A percentile compares a stretch with the other conserved stretches of the same genome.
phyloP scores from a whole-genome alignment of 768 basidiomycete genomes.

The Lyophyllum semitale region DNA sequence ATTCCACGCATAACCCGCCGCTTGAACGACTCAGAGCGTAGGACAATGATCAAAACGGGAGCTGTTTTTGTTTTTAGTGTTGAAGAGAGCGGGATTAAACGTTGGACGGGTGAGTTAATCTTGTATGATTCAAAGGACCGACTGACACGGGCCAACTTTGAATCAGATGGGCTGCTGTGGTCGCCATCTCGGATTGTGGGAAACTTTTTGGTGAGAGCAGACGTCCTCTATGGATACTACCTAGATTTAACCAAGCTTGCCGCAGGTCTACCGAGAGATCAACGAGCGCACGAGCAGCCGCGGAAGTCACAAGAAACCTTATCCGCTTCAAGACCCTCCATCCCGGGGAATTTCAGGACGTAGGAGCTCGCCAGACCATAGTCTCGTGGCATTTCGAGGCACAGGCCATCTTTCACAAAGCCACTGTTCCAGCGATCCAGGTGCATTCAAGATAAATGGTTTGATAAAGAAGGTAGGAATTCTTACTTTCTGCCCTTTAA shows the following conservation, averaged over 20 bases:
- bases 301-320: slow-evolving; percentile 48
- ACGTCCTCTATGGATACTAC: neutral
- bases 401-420: slow-evolving; percentile 30
- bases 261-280: slow-evolving; percentile 81
- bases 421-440: slow-evolving; percentile 43
- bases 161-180: slow-evolving; percentile 68
- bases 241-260: neutral
- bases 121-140: slow-evolving; percentile 11
- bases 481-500: neutral
- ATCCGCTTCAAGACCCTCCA: slow-evolving; percentile 52
- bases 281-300: slow-evolving; percentile 66
- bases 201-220: slow-evolving; percentile 70
- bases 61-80: slow-evolving; percentile 90
- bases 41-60: slow-evolving; percentile 61
- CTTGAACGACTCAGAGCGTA: slow-evolving; percentile 79
- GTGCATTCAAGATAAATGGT: slow-evolving; percentile 69
- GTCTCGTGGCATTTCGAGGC: slow-evolving; percentile 31
- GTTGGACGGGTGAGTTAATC: slow-evolving; percentile 68
- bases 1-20: slow-evolving; percentile 84
- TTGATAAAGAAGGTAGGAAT: slow-evolving; percentile 76
- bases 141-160: slow-evolving; percentile 16
- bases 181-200: slow-evolving; percentile 83
- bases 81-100: slow-evolving; percentile 84
- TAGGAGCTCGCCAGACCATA: slow-evolving; percentile 43
- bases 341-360: slow-evolving; percentile 36